Evolutionary conservation across 2,329 filamentous ascomycete species (phyloP).

Genomic region (Microascus cirrosus): DNA sequence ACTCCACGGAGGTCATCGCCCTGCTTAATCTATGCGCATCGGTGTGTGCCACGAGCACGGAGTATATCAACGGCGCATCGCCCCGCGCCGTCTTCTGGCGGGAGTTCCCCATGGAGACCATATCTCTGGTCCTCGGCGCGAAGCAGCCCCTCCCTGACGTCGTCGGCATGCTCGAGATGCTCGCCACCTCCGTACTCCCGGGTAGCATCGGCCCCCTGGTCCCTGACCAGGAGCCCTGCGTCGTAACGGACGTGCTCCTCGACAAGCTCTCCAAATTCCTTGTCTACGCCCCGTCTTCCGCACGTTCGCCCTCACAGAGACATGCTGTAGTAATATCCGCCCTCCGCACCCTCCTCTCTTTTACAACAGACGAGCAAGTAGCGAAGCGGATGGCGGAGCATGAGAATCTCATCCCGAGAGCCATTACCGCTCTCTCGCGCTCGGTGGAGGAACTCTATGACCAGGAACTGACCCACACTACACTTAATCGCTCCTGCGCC

Average conservation of each 20-base stretch:
- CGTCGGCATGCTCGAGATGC: slow-evolving; percentile 49
- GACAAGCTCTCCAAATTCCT: slow-evolving; percentile 54
- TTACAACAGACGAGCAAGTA: slow-evolving; percentile 53
- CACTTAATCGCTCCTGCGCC: slow-evolving; percentile 21
- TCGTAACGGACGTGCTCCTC: slow-evolving; percentile 37
- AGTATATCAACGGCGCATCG: slow-evolving; percentile 13
- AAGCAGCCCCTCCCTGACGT: slow-evolving; percentile 56
- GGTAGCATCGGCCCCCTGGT: slow-evolving; percentile 56
- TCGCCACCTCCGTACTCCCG: slow-evolving; percentile 54
- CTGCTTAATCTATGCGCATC: slow-evolving; percentile 1
- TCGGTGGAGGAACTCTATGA: slow-evolving; percentile 69
- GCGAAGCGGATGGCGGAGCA: slow-evolving; percentile 56
- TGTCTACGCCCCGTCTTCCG: slow-evolving; percentile 32
- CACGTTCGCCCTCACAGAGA: slow-evolving; percentile 19
- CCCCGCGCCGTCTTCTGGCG: slow-evolving; percentile 50
- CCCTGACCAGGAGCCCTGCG: slow-evolving; percentile 26
- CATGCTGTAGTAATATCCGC: slow-evolving; percentile 32
- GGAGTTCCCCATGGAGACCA: slow-evolving; percentile 52
- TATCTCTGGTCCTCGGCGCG: slow-evolving; percentile 55
- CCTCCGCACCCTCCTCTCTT: slow-evolving; percentile 44
- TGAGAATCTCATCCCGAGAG: slow-evolving; percentile 57
- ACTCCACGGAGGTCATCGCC: slow-evolving; percentile 4
- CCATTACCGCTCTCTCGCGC: slow-evolving; percentile 52
- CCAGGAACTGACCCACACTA: slow-evolving; percentile 26
- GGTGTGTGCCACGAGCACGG: slow-evolving; percentile 5